Percentiles rank a stretch among this genome's conserved stretches.
phyloP scores from a whole-genome alignment of 768 basidiomycete genomes.

The Leccinellum albellum region DNA sequence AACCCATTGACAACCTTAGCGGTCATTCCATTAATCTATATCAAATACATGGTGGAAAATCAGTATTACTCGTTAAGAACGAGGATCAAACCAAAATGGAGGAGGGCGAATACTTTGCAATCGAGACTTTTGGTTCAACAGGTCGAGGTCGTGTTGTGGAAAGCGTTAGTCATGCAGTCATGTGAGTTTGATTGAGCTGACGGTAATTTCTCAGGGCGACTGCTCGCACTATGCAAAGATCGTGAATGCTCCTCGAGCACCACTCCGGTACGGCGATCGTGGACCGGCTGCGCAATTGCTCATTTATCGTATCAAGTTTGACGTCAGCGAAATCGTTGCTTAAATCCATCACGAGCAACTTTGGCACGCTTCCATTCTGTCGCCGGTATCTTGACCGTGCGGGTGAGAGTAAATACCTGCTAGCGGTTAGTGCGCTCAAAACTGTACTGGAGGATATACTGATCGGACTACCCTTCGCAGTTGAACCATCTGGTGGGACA shows the following conservation, averaged over 20 bases:
- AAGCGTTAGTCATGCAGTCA: conserved; percentile 42
- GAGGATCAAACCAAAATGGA: conserved; percentile 96
- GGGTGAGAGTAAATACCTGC: conserved; percentile 89
- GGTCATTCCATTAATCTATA: conserved; percentile 91
- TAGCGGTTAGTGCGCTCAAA: conserved; percentile 57
- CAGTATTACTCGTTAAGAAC: conserved; percentile 84
- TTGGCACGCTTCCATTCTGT: conserved; percentile 94
- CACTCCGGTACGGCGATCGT: conserved; percentile 56
- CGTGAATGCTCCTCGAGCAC: conserved; percentile 64
- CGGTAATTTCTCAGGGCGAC: conserved; percentile 58
- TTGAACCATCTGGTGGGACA: conserved; percentile 86
- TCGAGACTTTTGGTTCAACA: conserved; percentile 98
- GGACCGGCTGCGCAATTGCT: not conserved
- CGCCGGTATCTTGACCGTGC: conserved; percentile 89
- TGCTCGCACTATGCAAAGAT: conserved; percentile 89
- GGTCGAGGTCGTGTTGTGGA: conserved; percentile 87
- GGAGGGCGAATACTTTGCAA: conserved; percentile 98
- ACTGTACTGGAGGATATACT: not conserved
- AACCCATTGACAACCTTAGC: conserved; percentile 88
- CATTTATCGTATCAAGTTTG: conserved; percentile 45
- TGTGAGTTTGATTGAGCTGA: not conserved
- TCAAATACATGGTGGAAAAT: conserved; percentile 93
- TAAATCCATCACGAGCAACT: conserved; percentile 84
- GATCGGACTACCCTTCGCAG: conserved; percentile 35
- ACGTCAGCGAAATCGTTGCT: conserved; percentile 83